Conservation (phyloP, 2,329 filamentous ascomycete species). For the Colletotrichum camelliae region DNA sequence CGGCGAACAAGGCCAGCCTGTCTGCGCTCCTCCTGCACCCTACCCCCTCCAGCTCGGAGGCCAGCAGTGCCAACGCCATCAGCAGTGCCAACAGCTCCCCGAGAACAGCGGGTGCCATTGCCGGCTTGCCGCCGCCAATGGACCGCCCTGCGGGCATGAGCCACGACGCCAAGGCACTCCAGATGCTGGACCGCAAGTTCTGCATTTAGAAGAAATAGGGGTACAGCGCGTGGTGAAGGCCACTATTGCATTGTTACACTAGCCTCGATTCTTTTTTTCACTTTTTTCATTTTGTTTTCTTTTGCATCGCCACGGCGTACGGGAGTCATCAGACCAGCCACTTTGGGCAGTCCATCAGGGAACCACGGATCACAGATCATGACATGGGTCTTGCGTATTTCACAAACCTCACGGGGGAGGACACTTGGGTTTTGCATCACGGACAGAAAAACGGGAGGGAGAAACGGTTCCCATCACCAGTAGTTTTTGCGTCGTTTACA, state of each 20-base stretch:
- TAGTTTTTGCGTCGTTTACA: neutral
- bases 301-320: slow-evolving; percentile 17
- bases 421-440: slow-evolving; percentile 9
- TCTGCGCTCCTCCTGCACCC: slow-evolving; percentile 59
- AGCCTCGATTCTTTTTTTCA: neutral
- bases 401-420: neutral
- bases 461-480: neutral
- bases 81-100: slow-evolving; percentile 56
- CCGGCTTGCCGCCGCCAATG: slow-evolving; percentile 55
- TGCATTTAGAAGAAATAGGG: slow-evolving; percentile 31
- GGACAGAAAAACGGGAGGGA: slow-evolving; percentile 7
- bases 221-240: neutral
- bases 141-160: slow-evolving; percentile 59
- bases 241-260: neutral
- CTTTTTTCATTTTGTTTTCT: neutral
- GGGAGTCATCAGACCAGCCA: neutral
- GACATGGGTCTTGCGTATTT: neutral
- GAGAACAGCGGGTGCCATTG: slow-evolving; percentile 46
- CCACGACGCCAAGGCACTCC: slow-evolving; percentile 70
- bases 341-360: neutral
- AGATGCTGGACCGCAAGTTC: slow-evolving; percentile 69
- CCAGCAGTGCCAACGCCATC: slow-evolving; percentile 47
- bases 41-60: slow-evolving; percentile 50
- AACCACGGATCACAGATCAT: neutral
- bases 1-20: slow-evolving; percentile 49